Conservation (phyloP, 202 grass and related monocot genomes). For the Alloteropsis angusta region DNA sequence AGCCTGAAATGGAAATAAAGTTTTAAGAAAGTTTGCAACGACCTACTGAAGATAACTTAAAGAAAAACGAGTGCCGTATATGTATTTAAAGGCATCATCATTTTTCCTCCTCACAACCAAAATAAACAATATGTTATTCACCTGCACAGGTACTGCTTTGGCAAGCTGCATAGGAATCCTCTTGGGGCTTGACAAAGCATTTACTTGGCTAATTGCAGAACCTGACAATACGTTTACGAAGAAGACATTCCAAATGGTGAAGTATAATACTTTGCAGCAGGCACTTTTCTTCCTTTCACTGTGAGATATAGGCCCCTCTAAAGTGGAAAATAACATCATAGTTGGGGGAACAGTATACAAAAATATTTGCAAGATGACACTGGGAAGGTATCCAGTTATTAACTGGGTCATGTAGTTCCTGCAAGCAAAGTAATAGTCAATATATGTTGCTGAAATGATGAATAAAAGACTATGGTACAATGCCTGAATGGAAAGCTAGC, state of each 20-base stretch:
- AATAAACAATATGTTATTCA: slow-evolving; percentile 9
- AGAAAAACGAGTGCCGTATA: not conserved
- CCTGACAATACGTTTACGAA: slow-evolving; percentile 73
- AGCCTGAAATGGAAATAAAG: slow-evolving; percentile 41
- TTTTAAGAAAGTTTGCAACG: not conserved
- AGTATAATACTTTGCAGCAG: slow-evolving; percentile 74
- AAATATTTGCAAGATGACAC: slow-evolving; percentile 80
- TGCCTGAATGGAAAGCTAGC: not conserved
- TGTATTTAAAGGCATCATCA: not conserved
- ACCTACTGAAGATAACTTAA: not conserved
- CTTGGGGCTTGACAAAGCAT: slow-evolving; percentile 51
- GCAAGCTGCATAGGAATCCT: slow-evolving; percentile 51
- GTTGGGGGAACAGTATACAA: slow-evolving; percentile 61
- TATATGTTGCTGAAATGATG: not conserved
- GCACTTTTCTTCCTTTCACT: slow-evolving; percentile 92
- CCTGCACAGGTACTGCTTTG: slow-evolving; percentile 64
- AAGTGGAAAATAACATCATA: slow-evolving; percentile 85
- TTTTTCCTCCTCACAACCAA: not conserved
- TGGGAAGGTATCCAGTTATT: slow-evolving; percentile 89
- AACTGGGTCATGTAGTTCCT: slow-evolving; percentile 63
- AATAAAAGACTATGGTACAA: slow-evolving; percentile 13
- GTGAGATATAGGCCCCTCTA: slow-evolving; percentile 82
- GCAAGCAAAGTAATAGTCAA: slow-evolving; percentile 21
- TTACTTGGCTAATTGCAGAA: slow-evolving; percentile 56
- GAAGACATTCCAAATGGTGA: slow-evolving; percentile 95